A percentile compares a stretch with the other conserved stretches of the same genome.
Conservation (phyloP, 176 grass and related monocot species). For the Guadua angustifolia region DNA sequence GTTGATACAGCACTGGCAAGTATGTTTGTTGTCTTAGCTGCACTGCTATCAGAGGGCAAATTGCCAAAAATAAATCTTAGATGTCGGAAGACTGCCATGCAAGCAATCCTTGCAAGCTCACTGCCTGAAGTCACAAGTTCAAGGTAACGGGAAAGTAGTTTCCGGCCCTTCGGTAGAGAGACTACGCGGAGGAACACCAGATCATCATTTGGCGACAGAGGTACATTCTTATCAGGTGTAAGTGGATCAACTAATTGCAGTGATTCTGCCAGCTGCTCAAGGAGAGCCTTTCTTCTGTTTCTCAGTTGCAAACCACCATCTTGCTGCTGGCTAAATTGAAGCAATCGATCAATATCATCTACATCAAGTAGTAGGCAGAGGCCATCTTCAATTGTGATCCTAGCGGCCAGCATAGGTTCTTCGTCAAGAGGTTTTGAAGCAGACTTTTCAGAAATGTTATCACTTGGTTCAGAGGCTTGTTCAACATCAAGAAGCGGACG, state of each 20-base stretch:
- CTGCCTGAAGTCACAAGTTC: slow-evolving; percentile 55
- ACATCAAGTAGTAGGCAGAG: slow-evolving; percentile 78
- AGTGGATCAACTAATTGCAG: slow-evolving; percentile 84
- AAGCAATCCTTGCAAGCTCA: slow-evolving; percentile 65
- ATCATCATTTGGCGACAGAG: slow-evolving; percentile 64
- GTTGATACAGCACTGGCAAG: slow-evolving; percentile 59
- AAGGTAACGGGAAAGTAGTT: slow-evolving; percentile 66
- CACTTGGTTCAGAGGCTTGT: slow-evolving; percentile 40
- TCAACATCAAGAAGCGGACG: slow-evolving; percentile 88
- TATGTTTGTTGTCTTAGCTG: slow-evolving; percentile 48
- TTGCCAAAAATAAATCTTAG: slow-evolving; percentile 71
- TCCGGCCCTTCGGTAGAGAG: slow-evolving; percentile 77
- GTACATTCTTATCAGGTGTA: slow-evolving; percentile 48
- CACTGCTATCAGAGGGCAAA: slow-evolving; percentile 50
- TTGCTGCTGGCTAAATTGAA: slow-evolving; percentile 72
- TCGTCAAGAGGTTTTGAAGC: slow-evolving; percentile 68
- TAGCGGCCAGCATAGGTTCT: slow-evolving; percentile 83
- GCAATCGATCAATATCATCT: slow-evolving; percentile 73
- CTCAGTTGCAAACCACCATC: slow-evolving; percentile 73
- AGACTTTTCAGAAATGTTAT: slow-evolving; percentile 58
- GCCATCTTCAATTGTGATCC: slow-evolving; percentile 82
- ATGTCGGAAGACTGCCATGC: slow-evolving; percentile 87
- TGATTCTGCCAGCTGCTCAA: slow-evolving; percentile 72
- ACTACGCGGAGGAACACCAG: slow-evolving; percentile 76
- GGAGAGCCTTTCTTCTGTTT: slow-evolving; percentile 64